Evolutionary conservation across 805 yeast species (phyloP).

Genomic region (Metschnikowia corniflorae): DNA sequence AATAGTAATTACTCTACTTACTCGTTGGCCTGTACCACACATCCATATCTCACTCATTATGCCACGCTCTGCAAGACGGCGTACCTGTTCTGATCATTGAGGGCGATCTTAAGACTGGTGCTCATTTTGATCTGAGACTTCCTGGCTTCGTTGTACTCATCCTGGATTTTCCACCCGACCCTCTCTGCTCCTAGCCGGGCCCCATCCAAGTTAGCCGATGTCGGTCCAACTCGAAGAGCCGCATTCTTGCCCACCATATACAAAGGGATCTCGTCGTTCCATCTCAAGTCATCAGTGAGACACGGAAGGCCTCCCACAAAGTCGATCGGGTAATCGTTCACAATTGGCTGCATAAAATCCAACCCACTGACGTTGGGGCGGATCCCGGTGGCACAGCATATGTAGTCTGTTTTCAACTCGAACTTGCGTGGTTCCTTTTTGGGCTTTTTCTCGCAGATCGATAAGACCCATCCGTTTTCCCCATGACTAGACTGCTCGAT

Average conservation of each 20-base stretch:
- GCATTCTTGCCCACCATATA: conserved; percentile 44
- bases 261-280: conserved; percentile 37
- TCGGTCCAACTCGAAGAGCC: conserved; percentile 40
- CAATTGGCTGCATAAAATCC: conserved; percentile 28
- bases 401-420: conserved; percentile 24
- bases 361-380: conserved; percentile 26
- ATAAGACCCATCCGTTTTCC: conserved; percentile 25
- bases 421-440: conserved; percentile 4
- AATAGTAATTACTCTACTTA: no score
- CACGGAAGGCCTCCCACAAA: conserved; percentile 39
- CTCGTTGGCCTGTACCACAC: no score
- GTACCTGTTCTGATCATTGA: conserved; percentile 12
- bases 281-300: conserved; percentile 42
- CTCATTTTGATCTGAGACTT: not conserved
- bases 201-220: conserved; percentile 46
- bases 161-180: conserved; percentile 36
- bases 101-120: conserved; percentile 12
- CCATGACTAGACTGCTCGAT: conserved; percentile 27
- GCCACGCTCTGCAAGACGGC: no score
- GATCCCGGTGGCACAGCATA: conserved; percentile 43
- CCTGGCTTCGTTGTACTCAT: conserved; percentile 9
- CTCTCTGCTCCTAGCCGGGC: conserved; percentile 45
- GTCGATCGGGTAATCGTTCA: conserved; percentile 27
- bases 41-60: no score
- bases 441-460: conserved; percentile 11